Conservation (phyloP, 129 eudicot species). For the Artemisia tridentata region DNA sequence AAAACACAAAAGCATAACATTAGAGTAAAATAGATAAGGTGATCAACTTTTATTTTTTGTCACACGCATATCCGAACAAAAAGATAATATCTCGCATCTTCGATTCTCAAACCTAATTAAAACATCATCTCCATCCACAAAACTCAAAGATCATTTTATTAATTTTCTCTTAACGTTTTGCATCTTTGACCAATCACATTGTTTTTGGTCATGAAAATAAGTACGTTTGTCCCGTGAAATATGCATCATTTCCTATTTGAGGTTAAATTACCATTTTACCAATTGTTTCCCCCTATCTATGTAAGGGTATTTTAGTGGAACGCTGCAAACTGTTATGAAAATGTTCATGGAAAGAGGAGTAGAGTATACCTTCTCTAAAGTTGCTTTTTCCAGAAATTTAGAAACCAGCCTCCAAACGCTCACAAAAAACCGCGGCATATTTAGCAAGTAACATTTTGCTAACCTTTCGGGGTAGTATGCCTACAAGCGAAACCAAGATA, state of each 20-base stretch:
- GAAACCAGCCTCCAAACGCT: constrained; percentile 56
- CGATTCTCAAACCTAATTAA: neutral
- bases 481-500: constrained; percentile 31
- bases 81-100: neutral
- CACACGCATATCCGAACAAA: neutral
- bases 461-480: constrained; percentile 69
- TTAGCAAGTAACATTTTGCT: constrained; percentile 45
- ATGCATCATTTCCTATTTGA: constrained; percentile 1
- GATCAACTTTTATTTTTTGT: neutral
- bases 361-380: constrained; percentile 51
- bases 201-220: neutral
- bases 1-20: neutral
- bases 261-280: constrained; percentile 2
- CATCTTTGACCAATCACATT: neutral
- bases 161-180: neutral
- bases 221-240: neutral
- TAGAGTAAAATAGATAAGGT: neutral
- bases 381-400: constrained; percentile 58
- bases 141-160: neutral
- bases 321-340: neutral
- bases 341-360: neutral
- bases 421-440: constrained; percentile 63
- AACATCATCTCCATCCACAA: neutral
- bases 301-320: neutral
- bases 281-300: neutral